phyloP scores from a whole-genome alignment of 495 filamentous ascomycete species.

The Cetradonia linearis region DNA sequence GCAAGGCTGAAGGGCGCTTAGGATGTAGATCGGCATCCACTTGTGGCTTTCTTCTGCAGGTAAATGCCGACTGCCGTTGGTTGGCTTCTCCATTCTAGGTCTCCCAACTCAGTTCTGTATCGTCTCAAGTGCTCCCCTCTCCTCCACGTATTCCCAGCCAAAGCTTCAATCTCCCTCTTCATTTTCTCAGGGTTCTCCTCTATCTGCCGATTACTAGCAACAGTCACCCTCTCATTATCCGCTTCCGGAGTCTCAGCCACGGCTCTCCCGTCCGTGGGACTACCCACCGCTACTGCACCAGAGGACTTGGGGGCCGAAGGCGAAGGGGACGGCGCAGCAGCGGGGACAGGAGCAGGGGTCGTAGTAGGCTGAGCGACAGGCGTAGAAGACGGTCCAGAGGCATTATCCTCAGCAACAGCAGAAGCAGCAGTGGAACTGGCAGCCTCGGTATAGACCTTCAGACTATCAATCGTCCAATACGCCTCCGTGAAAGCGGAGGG shows the following conservation, averaged over 20 bases:
- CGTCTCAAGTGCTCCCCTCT: background rate
- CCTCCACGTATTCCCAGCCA: background rate
- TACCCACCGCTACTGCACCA: background rate
- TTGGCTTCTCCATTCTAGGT: background rate
- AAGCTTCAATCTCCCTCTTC: background rate
- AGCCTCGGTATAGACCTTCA: slow-evolving; percentile 45
- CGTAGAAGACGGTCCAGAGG: background rate
- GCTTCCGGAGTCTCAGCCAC: background rate
- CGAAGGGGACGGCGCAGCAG: background rate
- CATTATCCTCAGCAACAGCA: background rate
- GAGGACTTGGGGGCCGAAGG: background rate
- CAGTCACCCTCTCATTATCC: background rate
- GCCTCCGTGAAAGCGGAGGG: slow-evolving; percentile 48
- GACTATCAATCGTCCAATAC: slow-evolving; percentile 57
- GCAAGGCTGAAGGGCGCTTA: background rate
- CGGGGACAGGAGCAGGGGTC: background rate
- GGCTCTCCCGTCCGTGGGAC: background rate
- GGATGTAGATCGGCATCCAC: background rate
- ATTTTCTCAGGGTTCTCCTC: background rate
- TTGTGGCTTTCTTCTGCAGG: background rate
- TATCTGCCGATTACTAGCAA: background rate
- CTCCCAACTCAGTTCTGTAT: background rate
- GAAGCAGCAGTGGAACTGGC: background rate
- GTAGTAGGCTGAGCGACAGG: background rate
- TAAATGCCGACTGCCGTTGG: background rate